Evolutionary conservation across 768 basidiomycete genomes (phyloP), one percentile per base, ranked within the genome.

Genomic region (Suillus plorans): DNA sequence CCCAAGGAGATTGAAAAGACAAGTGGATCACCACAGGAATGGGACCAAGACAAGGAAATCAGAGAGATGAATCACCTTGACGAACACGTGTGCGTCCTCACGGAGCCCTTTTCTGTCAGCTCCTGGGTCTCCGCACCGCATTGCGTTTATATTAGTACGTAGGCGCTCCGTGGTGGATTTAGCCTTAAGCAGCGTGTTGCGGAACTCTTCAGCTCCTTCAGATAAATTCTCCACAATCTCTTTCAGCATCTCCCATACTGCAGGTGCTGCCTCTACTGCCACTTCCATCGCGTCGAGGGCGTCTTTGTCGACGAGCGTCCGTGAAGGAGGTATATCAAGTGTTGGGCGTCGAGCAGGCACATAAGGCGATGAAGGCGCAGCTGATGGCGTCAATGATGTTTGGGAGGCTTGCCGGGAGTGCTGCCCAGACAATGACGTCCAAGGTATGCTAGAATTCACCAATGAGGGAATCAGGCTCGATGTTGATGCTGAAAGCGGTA

Each of bases 241-340:
- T 67, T 89, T 88, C 72, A 95, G 86, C 80, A 90, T 84, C 64
- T 87, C 81, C 92, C 95, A 98, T 28, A 94, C 90, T 31, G 82
- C 80, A 13, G 91, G 90, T 12, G 94, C 95, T 14, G 90, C 84
- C 28, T 91, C 87, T 10, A 95, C 86, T 16, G 95, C 92, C 9
- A 80, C 79, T 68, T 88, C 88, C 74, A 97, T 88, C 34, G 92
- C 89, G 64, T 90, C 86, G 8, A 96, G 78, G 4, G 92, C 86
- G 69, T 93, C 91, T 61, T 88, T 88, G 71, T 94, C 91, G 50
- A 94, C 87, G 42, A 89, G 79, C 31, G 83, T 85, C 65, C 84
- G 85, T 20, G 90, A 86, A 14, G 80, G 79, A 7, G 85, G 81
- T 8, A 85, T 75, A 9, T 87, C 86, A 37, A 85, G 64, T 45